Conservation (phyloP, 2,329 filamentous ascomycete species). For the Fonsecaea erecta region DNA sequence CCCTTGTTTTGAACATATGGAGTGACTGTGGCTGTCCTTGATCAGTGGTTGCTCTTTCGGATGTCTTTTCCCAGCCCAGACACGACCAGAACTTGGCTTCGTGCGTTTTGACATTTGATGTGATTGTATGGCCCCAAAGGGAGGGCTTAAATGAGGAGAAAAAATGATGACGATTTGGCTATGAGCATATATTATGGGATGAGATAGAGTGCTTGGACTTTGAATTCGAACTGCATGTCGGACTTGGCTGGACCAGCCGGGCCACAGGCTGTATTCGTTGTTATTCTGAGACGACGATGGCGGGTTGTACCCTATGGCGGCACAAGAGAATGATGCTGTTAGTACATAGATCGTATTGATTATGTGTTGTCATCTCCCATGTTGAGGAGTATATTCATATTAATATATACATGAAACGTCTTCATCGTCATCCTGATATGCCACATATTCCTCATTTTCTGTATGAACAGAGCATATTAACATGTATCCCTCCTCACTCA, state of each 20-base stretch:
- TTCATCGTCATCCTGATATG: too few relatives aligned
- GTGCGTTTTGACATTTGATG: background rate
- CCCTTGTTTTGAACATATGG: background rate
- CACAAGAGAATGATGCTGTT: too few relatives aligned
- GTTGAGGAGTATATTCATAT: too few relatives aligned
- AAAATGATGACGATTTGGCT: slow-evolving; percentile 1
- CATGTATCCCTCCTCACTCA: background rate
- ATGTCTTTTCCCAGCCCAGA: background rate
- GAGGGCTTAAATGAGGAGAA: background rate
- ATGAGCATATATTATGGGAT: background rate
- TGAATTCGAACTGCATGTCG: background rate
- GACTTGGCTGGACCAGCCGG: background rate
- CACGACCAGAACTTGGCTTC: background rate
- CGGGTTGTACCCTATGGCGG: too few relatives aligned
- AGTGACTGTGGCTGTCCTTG: background rate
- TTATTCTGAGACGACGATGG: background rate
- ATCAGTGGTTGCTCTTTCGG: background rate
- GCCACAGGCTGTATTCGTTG: background rate
- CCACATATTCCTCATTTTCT: too few relatives aligned
- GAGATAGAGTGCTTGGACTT: background rate
- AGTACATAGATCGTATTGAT: too few relatives aligned
- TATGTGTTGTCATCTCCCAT: too few relatives aligned
- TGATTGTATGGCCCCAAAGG: background rate
- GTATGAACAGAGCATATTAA: too few relatives aligned
- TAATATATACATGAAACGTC: too few relatives aligned